These are phyloP conservation scores for Saturnispora zaruensis DNA, from an alignment of 805 yeast genomes.

Conservation along the genomic window DNA sequence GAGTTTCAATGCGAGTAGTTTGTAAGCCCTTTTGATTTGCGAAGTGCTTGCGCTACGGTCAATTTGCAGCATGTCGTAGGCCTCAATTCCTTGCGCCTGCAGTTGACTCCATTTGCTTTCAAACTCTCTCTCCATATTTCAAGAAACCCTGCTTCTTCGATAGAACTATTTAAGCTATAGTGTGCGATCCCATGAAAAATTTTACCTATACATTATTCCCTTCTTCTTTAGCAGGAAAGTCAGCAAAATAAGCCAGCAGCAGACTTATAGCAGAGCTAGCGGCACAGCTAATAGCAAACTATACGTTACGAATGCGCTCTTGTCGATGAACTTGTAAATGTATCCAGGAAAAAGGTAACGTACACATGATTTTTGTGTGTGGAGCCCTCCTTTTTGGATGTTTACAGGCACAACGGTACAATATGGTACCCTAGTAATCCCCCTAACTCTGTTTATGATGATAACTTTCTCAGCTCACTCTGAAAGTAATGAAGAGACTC, in stretches of 20 bases:
- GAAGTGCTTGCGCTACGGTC: conserved; percentile 1
- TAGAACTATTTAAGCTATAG: background rate
- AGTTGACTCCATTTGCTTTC: background rate
- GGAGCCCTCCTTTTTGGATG: background rate
- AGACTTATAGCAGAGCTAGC: too few relatives aligned
- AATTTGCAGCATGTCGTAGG: conserved; percentile 14
- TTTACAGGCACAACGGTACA: background rate
- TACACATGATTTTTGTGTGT: background rate
- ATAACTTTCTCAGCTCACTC: conserved; percentile 53
- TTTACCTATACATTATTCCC: background rate
- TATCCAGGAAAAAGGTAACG: background rate
- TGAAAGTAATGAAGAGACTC: conserved; percentile 42
- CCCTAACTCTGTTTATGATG: conserved; percentile 33
- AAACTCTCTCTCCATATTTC: background rate
- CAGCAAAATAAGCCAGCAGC: too few relatives aligned
- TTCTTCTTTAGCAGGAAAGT: background rate
- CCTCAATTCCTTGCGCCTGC: background rate
- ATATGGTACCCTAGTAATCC: background rate
- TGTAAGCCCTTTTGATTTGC: conserved; percentile 24
- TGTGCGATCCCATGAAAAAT: background rate
- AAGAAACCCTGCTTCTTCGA: background rate
- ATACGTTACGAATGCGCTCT: too few relatives aligned
- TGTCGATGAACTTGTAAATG: background rate
- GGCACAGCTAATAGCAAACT: too few relatives aligned
- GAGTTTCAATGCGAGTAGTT: conserved; percentile 24